These are phyloP conservation scores for Alectoria sarmentosa DNA, from an alignment of 495 filamentous ascomycete species.

Conservation along the genomic window DNA sequence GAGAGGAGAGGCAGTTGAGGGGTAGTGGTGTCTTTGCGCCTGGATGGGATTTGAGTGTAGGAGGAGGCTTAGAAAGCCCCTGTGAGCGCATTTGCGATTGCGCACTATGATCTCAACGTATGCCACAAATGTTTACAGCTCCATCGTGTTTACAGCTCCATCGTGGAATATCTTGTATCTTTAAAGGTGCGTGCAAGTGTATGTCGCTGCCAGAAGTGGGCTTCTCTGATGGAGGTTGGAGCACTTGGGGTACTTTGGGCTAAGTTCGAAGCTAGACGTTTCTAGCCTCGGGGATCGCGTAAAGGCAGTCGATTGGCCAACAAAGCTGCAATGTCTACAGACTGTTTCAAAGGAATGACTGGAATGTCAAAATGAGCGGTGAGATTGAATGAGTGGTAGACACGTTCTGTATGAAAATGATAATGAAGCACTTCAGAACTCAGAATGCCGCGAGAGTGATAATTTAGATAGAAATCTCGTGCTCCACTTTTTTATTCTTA, in stretches of 20 bases:
- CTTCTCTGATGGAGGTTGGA: slow-evolving; percentile 13
- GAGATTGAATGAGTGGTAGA: neutral
- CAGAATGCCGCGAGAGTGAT: neutral
- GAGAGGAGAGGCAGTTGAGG: slow-evolving; percentile 3
- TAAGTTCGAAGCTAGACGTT: neutral
- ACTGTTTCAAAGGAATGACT: slow-evolving; percentile 15
- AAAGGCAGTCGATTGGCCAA: slow-evolving; percentile 3
- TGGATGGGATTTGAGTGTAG: slow-evolving; percentile 10
- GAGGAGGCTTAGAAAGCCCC: slow-evolving; percentile 10
- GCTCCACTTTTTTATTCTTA: too few species aligned
- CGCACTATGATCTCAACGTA: neutral
- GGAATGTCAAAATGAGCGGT: neutral
- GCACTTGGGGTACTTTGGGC: neutral
- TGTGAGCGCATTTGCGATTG: slow-evolving; percentile 15
- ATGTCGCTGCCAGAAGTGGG: slow-evolving; percentile 5
- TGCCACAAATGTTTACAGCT: neutral
- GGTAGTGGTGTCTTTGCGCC: neutral
- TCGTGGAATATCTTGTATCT: neutral
- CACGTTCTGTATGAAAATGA: neutral
- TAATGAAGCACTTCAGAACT: neutral
- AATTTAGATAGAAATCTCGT: too few species aligned
- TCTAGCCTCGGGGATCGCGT: neutral
- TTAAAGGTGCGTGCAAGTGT: neutral
- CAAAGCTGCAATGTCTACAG: neutral
- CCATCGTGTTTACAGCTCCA: too few species aligned